Percentiles rank a stretch among this genome's conserved stretches.
phyloP scores from a whole-genome alignment of 176 grass and related monocot species.

The Musa itinerans region DNA sequence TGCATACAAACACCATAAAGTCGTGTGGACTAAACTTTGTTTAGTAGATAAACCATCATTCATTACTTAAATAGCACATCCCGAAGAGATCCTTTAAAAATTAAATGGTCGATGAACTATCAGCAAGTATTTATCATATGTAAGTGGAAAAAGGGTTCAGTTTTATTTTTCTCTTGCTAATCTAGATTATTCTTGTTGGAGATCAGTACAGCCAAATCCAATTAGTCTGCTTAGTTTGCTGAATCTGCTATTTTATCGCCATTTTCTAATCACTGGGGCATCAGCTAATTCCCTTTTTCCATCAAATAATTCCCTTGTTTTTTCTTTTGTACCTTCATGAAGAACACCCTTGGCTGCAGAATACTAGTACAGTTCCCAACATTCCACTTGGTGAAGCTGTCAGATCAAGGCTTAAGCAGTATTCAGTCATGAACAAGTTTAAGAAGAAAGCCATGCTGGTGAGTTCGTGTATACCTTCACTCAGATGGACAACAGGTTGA shows the following conservation, averaged over 20 bases:
- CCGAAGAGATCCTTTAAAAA: too few species aligned
- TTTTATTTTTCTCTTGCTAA: too few species aligned
- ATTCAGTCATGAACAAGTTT: conserved; percentile 89
- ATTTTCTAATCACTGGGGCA: not conserved
- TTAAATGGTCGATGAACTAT: too few species aligned
- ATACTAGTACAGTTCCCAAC: conserved; percentile 52
- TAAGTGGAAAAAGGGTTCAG: too few species aligned
- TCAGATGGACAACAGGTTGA: not conserved
- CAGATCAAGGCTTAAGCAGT: conserved; percentile 68
- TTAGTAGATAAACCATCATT: too few species aligned
- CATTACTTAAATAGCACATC: too few species aligned
- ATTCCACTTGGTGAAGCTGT: conserved; percentile 67
- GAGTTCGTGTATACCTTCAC: conserved; percentile 17
- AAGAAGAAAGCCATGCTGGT: conserved; percentile 88
- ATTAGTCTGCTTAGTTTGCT: too few species aligned
- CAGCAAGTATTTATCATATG: too few species aligned
- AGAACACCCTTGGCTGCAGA: conserved; percentile 88
- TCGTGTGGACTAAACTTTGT: too few species aligned
- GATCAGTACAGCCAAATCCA: too few species aligned
- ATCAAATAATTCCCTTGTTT: conserved; percentile 10
- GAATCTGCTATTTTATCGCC: not conserved
- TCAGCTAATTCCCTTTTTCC: not conserved
- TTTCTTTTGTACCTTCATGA: conserved; percentile 15
- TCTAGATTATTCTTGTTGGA: too few species aligned
- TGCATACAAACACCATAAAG: too few species aligned